Conservation (phyloP, 129 eudicot species). For the Arctium lappa region DNA sequence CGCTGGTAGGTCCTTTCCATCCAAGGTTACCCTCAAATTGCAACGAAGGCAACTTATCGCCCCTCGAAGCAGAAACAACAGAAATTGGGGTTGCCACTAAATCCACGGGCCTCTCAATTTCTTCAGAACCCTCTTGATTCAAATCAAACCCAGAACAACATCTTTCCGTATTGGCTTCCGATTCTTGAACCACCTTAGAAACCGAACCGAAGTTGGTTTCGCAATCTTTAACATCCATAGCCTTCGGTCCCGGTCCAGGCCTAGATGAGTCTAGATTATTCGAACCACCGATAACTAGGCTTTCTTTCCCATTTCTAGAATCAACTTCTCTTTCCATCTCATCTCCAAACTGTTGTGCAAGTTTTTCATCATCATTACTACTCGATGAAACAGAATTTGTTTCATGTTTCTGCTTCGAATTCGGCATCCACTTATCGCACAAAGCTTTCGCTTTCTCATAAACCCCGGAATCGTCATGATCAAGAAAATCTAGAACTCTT, state of each 20-base stretch:
- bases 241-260: not conserved
- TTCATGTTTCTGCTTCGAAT: not conserved
- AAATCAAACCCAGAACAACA: conserved; percentile 42
- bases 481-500: conserved; percentile 39
- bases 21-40: conserved; percentile 58
- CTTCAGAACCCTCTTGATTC: conserved; percentile 50
- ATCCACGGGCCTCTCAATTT: conserved; percentile 19
- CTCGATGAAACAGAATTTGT: not conserved
- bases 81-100: conserved; percentile 35
- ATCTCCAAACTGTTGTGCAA: conserved; percentile 6
- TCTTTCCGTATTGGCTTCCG: conserved; percentile 25
- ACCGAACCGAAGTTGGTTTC: conserved; percentile 20
- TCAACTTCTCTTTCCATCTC: conserved; percentile 4
- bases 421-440: conserved; percentile 39
- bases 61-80: conserved; percentile 59
- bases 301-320: too few relatives aligned
- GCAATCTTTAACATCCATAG: conserved; percentile 20
- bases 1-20: conserved; percentile 73
- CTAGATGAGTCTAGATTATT: conserved; percentile 15
- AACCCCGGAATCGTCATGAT: conserved; percentile 26
- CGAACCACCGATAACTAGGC: not conserved
- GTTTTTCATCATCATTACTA: conserved; percentile 11
- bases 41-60: conserved; percentile 12
- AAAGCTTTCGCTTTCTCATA: conserved; percentile 42
- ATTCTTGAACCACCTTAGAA: conserved; percentile 38